Percentiles rank a stretch among this genome's conserved stretches.
These are phyloP conservation scores for Dothiorella sarmentorum DNA, from an alignment of 2,329 filamentous ascomycete genomes.

Conservation along the genomic window DNA sequence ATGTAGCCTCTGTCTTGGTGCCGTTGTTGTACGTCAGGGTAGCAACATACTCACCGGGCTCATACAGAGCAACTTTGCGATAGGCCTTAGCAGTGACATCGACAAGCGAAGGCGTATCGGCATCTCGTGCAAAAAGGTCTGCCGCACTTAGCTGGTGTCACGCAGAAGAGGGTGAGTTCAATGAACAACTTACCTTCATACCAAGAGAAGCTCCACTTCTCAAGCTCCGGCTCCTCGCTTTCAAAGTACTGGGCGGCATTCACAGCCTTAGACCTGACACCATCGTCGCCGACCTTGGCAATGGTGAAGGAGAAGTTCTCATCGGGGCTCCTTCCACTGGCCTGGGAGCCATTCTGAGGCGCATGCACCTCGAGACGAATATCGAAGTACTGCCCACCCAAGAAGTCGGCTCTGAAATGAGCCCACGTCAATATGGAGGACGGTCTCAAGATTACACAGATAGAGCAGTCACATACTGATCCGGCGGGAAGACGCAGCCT, in stretches of 20 bases:
- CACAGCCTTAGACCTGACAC: slow-evolving; percentile 44
- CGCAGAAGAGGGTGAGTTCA: background rate
- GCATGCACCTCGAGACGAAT: slow-evolving; percentile 80
- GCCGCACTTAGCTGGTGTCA: background rate
- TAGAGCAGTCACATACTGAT: slow-evolving; percentile 44
- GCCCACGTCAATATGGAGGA: background rate
- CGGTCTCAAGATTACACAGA: background rate
- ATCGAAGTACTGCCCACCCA: slow-evolving; percentile 80
- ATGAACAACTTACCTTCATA: slow-evolving; percentile 57
- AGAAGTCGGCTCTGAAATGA: slow-evolving; percentile 63
- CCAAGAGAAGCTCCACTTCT: slow-evolving; percentile 82
- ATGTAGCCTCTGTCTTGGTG: slow-evolving; percentile 68
- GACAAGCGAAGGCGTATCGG: slow-evolving; percentile 65
- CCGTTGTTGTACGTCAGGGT: slow-evolving; percentile 72
- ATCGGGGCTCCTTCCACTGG: slow-evolving; percentile 67
- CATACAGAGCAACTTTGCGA: slow-evolving; percentile 69
- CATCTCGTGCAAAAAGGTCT: slow-evolving; percentile 74
- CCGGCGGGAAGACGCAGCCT: slow-evolving; percentile 55
- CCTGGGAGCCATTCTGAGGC: slow-evolving; percentile 74
- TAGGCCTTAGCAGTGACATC: slow-evolving; percentile 79
- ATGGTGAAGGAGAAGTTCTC: slow-evolving; percentile 74
- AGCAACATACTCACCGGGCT: slow-evolving; percentile 76
- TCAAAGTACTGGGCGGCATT: slow-evolving; percentile 65
- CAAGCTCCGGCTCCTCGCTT: slow-evolving; percentile 66
- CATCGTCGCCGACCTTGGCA: slow-evolving; percentile 56